Evolutionary conservation across 805 yeast genomes (phyloP).

Genomic region (Hanseniaspora lindneri): DNA sequence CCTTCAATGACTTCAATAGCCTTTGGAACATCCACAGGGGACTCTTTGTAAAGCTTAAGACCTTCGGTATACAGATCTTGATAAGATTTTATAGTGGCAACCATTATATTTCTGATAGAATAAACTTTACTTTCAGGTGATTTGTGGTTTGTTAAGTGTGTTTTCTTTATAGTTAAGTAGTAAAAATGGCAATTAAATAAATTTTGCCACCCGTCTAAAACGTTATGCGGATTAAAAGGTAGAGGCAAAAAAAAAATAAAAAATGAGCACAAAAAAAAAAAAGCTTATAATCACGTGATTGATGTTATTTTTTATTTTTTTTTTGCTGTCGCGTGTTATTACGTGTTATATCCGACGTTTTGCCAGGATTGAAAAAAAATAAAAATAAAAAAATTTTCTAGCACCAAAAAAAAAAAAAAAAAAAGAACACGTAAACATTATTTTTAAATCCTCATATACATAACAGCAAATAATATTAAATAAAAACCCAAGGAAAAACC

Average conservation of each 20-base stretch:
- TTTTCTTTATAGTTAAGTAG: background rate
- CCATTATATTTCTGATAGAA: too few relatives aligned
- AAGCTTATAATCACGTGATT: background rate
- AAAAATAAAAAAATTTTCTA: too few relatives aligned
- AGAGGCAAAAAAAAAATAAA: background rate
- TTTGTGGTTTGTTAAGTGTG: background rate
- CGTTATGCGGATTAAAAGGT: background rate
- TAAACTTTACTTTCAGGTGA: background rate
- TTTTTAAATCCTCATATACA: too few relatives aligned
- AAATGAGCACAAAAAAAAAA: background rate
- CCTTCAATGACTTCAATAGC: background rate
- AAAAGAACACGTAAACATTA: too few relatives aligned
- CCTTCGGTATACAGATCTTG: constrained; percentile 1
- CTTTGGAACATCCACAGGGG: background rate
- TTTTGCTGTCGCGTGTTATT: background rate
- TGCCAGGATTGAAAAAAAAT: too few relatives aligned
- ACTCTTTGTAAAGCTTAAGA: background rate
- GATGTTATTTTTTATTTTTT: background rate
- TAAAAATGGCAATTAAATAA: background rate
- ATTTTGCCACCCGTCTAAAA: background rate
- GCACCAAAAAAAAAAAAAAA: too few relatives aligned
- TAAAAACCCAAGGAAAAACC: too few relatives aligned
- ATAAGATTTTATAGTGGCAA: background rate
- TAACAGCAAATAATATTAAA: too few relatives aligned
- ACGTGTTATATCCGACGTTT: too few relatives aligned